phyloP scores from a whole-genome alignment of 2,329 filamentous ascomycete species.

The Onygenales sp. region DNA sequence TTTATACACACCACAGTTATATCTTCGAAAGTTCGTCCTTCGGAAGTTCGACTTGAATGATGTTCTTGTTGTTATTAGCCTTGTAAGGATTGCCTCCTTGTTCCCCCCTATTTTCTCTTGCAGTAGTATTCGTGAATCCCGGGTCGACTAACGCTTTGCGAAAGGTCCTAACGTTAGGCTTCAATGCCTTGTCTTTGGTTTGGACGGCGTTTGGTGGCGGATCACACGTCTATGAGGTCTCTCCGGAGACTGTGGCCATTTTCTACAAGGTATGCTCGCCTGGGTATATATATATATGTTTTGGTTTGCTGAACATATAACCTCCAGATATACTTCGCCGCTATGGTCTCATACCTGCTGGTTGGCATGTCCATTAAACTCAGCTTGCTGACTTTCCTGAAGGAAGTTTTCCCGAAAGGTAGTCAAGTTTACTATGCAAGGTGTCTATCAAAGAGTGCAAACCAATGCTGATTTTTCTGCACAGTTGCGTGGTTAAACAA shows the following conservation, averaged over 20 bases:
- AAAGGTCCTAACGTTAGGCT: background rate
- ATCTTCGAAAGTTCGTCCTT: background rate
- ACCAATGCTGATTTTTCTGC: background rate
- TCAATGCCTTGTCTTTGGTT: background rate
- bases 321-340: background rate
- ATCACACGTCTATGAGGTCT: background rate
- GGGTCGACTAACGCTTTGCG: no score
- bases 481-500: background rate
- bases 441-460: background rate
- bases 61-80: background rate
- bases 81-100: background rate
- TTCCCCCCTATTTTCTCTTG: background rate
- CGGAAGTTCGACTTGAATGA: background rate
- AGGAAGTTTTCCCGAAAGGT: constrained; percentile 11
- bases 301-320: background rate
- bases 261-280: background rate
- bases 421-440: background rate
- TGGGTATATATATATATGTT: background rate
- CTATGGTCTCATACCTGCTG: background rate
- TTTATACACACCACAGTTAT: background rate
- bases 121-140: background rate
- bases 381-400: constrained; percentile 9
- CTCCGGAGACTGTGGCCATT: background rate
- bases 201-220: background rate
- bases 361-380: background rate